Percentiles rank a stretch among this genome's conserved stretches.
Evolutionary conservation across 2,329 filamentous ascomycete species (phyloP).

Genomic region (Phialophora tarda): DNA sequence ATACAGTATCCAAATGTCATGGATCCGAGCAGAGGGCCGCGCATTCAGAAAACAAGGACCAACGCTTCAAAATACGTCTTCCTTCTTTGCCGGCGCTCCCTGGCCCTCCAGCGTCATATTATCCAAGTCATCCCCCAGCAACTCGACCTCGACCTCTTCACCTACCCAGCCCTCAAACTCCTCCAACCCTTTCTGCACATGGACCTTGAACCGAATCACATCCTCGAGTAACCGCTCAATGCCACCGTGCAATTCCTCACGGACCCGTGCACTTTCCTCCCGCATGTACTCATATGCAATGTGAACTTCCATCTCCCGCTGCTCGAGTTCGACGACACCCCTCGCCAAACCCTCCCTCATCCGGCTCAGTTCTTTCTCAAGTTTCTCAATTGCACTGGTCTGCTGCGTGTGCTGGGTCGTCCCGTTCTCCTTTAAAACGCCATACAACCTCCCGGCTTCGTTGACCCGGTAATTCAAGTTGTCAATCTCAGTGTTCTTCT

Average conservation of each 20-base stretch:
- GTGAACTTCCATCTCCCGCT: constrained; percentile 62
- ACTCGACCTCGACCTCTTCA: constrained; percentile 86
- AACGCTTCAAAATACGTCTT: constrained; percentile 5
- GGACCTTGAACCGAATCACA: constrained; percentile 97
- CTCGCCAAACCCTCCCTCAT: constrained; percentile 40
- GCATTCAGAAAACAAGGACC: background rate
- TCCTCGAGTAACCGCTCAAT: constrained; percentile 96
- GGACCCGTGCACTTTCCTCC: constrained; percentile 53
- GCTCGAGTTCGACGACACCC: constrained; percentile 56
- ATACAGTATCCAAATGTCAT: background rate
- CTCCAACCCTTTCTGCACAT: constrained; percentile 89
- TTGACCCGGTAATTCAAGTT: constrained; percentile 85
- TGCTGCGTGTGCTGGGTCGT: constrained; percentile 85
- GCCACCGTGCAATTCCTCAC: constrained; percentile 98
- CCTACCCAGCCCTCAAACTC: constrained; percentile 93
- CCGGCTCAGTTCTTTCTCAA: constrained; percentile 90
- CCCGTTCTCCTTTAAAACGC: constrained; percentile 87
- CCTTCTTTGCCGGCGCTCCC: constrained; percentile 2
- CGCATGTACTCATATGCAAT: constrained; percentile 40
- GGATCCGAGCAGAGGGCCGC: background rate
- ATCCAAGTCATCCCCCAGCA: constrained; percentile 66
- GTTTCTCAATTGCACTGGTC: constrained; percentile 95
- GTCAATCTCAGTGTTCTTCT: constrained; percentile 91
- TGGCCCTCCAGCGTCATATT: constrained; percentile 25
- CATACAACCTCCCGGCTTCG: constrained; percentile 82